These are phyloP conservation scores for Curvularia verruculosa DNA, from an alignment of 2,329 filamentous ascomycete species.

Conservation along the genomic window DNA sequence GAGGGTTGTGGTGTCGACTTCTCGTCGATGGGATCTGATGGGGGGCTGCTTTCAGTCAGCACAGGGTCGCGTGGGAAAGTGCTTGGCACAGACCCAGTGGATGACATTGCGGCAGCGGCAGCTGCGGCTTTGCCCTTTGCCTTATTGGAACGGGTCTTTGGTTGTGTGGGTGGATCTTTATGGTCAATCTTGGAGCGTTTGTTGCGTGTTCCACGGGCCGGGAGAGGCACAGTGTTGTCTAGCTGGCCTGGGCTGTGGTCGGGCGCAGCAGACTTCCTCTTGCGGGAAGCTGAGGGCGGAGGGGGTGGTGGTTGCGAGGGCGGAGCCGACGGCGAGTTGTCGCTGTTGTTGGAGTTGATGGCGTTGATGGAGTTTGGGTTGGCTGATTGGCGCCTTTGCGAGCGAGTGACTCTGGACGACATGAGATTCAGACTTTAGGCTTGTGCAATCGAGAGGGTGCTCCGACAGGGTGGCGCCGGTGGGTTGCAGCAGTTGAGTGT, in stretches of 20 bases:
- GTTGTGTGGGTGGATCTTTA: constrained; percentile 49
- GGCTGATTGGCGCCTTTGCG: constrained; percentile 84
- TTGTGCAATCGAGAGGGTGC: constrained; percentile 35
- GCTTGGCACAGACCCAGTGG: constrained; percentile 63
- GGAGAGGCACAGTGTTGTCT: constrained; percentile 29
- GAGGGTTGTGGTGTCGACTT: constrained; percentile 65
- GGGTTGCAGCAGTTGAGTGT: constrained; percentile 36
- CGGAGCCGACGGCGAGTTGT: constrained; percentile 41
- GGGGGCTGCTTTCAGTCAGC: constrained; percentile 57
- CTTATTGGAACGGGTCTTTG: constrained; percentile 61
- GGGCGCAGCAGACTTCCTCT: constrained; percentile 72
- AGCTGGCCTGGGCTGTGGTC: constrained; percentile 56
- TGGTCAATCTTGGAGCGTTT: constrained; percentile 71
- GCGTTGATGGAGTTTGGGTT: constrained; percentile 53
- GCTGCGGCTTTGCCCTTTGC: constrained; percentile 62
- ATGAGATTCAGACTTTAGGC: constrained; percentile 68
- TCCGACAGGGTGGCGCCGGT: constrained; percentile 38
- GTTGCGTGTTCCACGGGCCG: constrained; percentile 44
- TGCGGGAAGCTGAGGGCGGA: constrained; percentile 62
- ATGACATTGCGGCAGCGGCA: constrained; percentile 66
- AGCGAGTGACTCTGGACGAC: constrained; percentile 96
- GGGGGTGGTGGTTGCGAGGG: constrained; percentile 52
- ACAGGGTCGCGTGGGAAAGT: constrained; percentile 5
- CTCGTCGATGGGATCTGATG: constrained; percentile 69
- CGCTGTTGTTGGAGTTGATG: no score